phyloP scores from a whole-genome alignment of 2,329 filamentous ascomycete genomes.

The Berkeleyomyces rouxiae region DNA sequence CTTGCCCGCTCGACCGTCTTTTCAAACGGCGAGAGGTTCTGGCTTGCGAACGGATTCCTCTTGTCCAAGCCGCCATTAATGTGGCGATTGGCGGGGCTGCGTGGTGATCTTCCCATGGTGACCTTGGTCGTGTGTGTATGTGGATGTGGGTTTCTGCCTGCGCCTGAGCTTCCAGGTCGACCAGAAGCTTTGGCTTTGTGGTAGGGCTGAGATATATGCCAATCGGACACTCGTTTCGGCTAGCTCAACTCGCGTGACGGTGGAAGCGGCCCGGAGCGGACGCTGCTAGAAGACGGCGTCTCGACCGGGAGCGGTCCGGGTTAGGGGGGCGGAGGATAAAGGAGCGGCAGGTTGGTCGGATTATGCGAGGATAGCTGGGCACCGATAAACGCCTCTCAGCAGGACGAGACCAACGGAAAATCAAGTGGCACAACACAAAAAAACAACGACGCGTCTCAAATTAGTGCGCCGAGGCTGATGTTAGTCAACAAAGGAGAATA shows the following conservation, averaged over 20 bases:
- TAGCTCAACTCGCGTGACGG: background rate
- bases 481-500: background rate
- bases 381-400: background rate
- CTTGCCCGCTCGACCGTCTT: conserved; percentile 6
- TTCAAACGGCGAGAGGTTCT: conserved; percentile 21
- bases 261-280: too few species aligned
- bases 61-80: conserved; percentile 13
- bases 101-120: background rate
- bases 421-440: background rate
- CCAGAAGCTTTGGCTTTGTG: background rate
- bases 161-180: too few species aligned
- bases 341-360: background rate
- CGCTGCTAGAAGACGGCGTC: background rate
- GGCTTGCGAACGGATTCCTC: conserved; percentile 15
- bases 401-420: background rate
- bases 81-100: conserved; percentile 4
- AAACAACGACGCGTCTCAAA: background rate
- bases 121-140: background rate
- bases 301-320: background rate
- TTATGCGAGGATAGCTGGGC: background rate
- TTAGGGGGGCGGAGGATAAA: background rate
- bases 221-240: background rate
- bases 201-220: background rate
- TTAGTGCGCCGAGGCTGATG: background rate
- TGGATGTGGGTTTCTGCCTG: background rate